Evolutionary conservation across 2,329 filamentous ascomycete genomes (phyloP).

Genomic region (Chalaropsis ovoidea): DNA sequence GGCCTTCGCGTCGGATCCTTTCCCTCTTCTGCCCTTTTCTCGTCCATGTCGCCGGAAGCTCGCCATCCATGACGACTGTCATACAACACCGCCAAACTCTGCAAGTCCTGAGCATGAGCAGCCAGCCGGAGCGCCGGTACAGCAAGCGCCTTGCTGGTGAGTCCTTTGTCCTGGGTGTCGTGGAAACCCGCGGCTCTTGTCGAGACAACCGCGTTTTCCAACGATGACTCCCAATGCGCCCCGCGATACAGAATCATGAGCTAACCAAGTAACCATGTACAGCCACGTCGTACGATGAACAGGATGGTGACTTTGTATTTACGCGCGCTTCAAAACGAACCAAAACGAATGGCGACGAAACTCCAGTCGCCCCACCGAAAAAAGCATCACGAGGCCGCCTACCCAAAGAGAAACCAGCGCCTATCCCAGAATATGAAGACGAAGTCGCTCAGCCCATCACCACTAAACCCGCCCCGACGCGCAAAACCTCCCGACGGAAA

Average conservation of each 20-base stretch:
- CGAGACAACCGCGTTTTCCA: not conserved
- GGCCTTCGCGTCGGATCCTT: slow-evolving; percentile 11
- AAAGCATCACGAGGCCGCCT: slow-evolving; percentile 36
- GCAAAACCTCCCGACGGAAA: slow-evolving; percentile 35
- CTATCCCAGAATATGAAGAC: slow-evolving; percentile 21
- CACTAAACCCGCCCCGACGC: slow-evolving; percentile 30
- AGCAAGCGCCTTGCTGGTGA: slow-evolving; percentile 56
- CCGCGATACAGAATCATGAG: slow-evolving; percentile 11
- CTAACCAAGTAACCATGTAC: slow-evolving; percentile 17
- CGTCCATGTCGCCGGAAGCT: slow-evolving; percentile 26
- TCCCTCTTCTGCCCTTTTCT: not conserved
- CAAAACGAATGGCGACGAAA: slow-evolving; percentile 43
- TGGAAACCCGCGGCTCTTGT: not conserved
- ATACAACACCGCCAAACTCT: slow-evolving; percentile 54
- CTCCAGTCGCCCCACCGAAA: slow-evolving; percentile 33
- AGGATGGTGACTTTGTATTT: slow-evolving; percentile 69
- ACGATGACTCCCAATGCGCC: not conserved
- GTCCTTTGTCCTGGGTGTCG: slow-evolving; percentile 30
- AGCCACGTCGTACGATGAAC: slow-evolving; percentile 48
- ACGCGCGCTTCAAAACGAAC: slow-evolving; percentile 56
- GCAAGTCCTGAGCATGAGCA: slow-evolving; percentile 60
- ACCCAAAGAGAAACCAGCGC: slow-evolving; percentile 28
- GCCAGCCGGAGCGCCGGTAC: slow-evolving; percentile 49
- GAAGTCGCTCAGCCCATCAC: slow-evolving; percentile 27
- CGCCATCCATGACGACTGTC: slow-evolving; percentile 61